Evolutionary conservation across 805 yeast genomes (phyloP), one percentile per base, ranked within the genome.

Genomic region (Vanderwaltozyma yarrowii): DNA sequence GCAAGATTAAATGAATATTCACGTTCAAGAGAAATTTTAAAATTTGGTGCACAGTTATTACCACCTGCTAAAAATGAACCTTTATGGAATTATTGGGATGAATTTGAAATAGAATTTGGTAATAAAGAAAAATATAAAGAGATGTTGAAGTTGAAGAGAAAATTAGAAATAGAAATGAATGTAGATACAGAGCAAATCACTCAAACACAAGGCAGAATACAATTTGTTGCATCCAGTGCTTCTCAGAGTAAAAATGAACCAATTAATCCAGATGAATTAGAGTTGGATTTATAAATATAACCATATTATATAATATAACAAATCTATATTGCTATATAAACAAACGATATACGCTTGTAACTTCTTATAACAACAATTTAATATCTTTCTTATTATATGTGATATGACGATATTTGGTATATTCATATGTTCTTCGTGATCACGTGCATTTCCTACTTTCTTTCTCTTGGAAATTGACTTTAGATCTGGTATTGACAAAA

Each of bases 51-150:
- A 2, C 68, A 70, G 20, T 42, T 65, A 15, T 46, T 66, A 3
- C 56, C 69, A 33, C 65, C 69, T 5, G 35, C 43, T 2, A 51
- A 52, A 13, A 57, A 62, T 23, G 16, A 23, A 40, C 42, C 37
- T 1, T 52, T 76, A 24, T 86, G 95, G 94, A 61, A 60, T 1
- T 56, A 59, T 21, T 88, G 95, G 94, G 78, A 78, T 38, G 53
- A 64, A 10, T 85, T 87, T 55, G 97, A 88, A 53, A 54, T 82
- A 25, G 66, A 71, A 12, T 47, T 73, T 54, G 97, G 97, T 4
- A 62, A 71, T 41, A 92, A 82, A 50, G 69, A 67, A 3, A 73
- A 81, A 0, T 86, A 73, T 56, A 85, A 81, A 48, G 80, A 77
- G 16, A 79, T 87, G 88, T 55, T 85, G 18, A 61, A 78, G 33